phyloP scores from a whole-genome alignment of 495 filamentous ascomycete genomes.

The Penicillium desertorum region DNA sequence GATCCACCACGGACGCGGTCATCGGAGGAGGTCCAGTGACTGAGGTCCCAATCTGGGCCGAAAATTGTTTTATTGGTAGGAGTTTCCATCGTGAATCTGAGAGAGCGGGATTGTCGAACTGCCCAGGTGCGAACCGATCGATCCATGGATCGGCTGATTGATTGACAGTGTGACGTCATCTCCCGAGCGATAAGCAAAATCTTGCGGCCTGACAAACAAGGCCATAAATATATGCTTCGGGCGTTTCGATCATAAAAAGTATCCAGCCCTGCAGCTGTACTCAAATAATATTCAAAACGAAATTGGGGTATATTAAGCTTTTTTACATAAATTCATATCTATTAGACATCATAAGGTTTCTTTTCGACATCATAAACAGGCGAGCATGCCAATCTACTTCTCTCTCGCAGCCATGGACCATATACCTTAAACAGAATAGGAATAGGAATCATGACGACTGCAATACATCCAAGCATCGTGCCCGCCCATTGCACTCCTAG shows the following conservation, averaged over 20 bases:
- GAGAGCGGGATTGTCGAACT: not conserved
- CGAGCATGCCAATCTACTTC: slow-evolving; percentile 30
- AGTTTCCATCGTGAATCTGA: not conserved
- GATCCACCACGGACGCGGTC: slow-evolving; percentile 73
- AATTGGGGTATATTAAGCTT: slow-evolving; percentile 7
- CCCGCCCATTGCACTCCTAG: slow-evolving; percentile 75
- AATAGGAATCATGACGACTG: slow-evolving; percentile 66
- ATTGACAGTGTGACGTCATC: not conserved
- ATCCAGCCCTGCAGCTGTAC: not conserved
- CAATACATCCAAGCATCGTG: slow-evolving; percentile 75
- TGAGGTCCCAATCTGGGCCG: slow-evolving; percentile 48
- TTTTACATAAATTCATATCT: not conserved
- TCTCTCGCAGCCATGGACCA: slow-evolving; percentile 31
- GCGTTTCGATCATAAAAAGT: too few relatives aligned
- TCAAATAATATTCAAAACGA: not conserved
- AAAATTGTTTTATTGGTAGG: slow-evolving; percentile 2
- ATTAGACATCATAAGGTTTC: slow-evolving; percentile 14
- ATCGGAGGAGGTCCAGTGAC: slow-evolving; percentile 66
- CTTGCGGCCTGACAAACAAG: not conserved
- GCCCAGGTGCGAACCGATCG: not conserved
- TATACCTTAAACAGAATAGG: slow-evolving; percentile 47
- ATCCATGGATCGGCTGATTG: not conserved
- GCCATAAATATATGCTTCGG: too few relatives aligned
- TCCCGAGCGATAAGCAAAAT: not conserved
- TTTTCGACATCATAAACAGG: slow-evolving; percentile 10